Conservation (phyloP, 192 early-diverging fungal genomes). For the Physocladia obscura region DNA sequence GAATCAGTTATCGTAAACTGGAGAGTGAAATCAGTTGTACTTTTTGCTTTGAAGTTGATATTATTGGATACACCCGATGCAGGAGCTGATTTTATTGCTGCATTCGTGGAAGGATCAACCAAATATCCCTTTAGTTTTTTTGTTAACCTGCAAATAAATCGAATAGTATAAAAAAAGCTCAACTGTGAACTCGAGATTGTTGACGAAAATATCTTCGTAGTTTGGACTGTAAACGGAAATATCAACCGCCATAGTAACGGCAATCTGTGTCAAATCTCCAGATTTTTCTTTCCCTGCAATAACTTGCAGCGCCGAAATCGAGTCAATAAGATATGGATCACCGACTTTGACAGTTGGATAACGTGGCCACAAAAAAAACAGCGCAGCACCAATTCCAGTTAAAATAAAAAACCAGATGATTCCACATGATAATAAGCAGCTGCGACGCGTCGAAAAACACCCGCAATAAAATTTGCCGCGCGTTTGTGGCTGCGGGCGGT, state of each 20-base stretch:
- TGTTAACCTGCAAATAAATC: background rate
- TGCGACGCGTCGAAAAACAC: slow-evolving; percentile 13
- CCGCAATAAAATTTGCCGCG: background rate
- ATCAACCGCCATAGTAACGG: slow-evolving; percentile 9
- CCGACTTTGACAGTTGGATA: slow-evolving; percentile 7
- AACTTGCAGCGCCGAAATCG: background rate
- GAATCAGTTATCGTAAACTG: background rate
- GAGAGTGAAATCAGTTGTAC: background rate
- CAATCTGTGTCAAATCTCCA: background rate
- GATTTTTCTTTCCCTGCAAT: background rate
- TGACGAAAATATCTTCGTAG: slow-evolving; percentile 24
- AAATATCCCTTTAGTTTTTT: too few relatives aligned
- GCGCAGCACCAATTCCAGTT: slow-evolving; percentile 14
- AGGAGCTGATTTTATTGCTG: slow-evolving; percentile 4
- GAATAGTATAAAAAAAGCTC: background rate
- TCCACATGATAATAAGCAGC: background rate
- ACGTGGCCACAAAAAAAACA: slow-evolving; percentile 26
- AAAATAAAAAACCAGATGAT: slow-evolving; percentile 9
- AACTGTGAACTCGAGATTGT: background rate
- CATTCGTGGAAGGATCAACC: background rate
- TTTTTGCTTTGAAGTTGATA: slow-evolving; percentile 5
- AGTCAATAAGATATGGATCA: slow-evolving; percentile 3
- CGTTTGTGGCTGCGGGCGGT: background rate
- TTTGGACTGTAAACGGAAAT: slow-evolving; percentile 22
- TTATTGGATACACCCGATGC: background rate